Base-by-base conservation (phyloP, 2,329 filamentous ascomycete species). In the Xylaria sp. region DNA sequence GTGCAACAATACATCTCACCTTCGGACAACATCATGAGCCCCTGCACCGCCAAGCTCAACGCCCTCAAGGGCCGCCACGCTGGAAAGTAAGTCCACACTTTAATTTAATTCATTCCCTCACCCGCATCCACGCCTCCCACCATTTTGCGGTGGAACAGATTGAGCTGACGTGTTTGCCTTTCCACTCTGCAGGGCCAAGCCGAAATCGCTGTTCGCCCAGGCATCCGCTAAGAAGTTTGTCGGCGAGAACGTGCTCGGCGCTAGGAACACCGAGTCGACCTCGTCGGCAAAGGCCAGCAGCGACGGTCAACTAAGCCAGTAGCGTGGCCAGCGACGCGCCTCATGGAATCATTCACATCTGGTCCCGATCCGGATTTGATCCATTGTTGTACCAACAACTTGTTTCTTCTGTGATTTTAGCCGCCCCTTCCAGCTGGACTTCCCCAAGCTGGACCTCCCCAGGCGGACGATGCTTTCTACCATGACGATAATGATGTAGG, bases 1-100 rank as follows among this genome's bases (percentile, higher is more conserved):
- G 74, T 79, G 51, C 82, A 84, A 73, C 82, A 86, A 72, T 95
- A 94, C 81, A 84, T 94, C 78, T 94, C 91, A 20, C 93, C 93
- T 2, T 94, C 92, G n/a, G 93, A 96, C 80, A 89, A 89, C 80
- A 94, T 96, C 83, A 92, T 94, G 89, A 94, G 91, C 74, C 93
- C 93, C 39, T 94, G 92, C 80, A 92, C 90, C 20, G 90, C 92
- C 79, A 96, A 96, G 85, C 87, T 96, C 74, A 91, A 86, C 70
- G 90, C 91, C 45, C 88, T 94, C 79, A 91, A 92, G 81, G 92
- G 88, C 81, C 94, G 93, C 83, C 90, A 93, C 75, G 89, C 89
- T 69, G 86, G 86, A 81, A 95, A 94, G 90, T 93, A 84, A 77
- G 87, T 85, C n/a, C n/a, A n/a, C n/a, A n/a, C n/a, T n/a, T n/a